phyloP scores from a whole-genome alignment of 2,329 filamentous ascomycete species.

The Emmonsiellopsis sp. region DNA sequence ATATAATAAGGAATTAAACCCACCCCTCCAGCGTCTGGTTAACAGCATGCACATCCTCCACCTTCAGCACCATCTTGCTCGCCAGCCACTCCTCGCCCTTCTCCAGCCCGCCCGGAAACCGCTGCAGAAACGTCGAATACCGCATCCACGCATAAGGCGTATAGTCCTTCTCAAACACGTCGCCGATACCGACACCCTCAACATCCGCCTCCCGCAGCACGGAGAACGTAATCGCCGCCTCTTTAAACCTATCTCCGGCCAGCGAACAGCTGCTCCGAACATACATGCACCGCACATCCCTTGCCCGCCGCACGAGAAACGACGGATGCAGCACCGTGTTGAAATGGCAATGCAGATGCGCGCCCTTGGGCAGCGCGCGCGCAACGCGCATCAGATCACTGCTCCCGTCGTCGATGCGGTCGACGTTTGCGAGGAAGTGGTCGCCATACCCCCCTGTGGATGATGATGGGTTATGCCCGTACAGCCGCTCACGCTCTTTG shows the following conservation, averaged over 20 bases:
- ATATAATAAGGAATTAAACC: background rate
- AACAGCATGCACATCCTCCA: background rate
- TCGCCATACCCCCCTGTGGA: background rate
- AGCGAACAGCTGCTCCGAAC: background rate
- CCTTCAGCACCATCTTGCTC: background rate
- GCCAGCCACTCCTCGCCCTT: constrained; percentile 3
- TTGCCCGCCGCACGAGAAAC: background rate
- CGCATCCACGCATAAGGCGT: constrained; percentile 1
- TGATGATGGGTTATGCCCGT: background rate
- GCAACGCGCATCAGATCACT: constrained; percentile 1
- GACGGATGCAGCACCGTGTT: constrained; percentile 4
- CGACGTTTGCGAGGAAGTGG: constrained; percentile 1
- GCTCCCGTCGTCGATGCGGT: constrained; percentile 1
- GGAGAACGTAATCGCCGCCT: constrained; percentile 1
- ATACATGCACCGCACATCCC: constrained; percentile 4
- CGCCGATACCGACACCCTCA: too few species aligned
- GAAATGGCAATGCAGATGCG: constrained; percentile 5
- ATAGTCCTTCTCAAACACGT: background rate
- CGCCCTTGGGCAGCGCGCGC: background rate
- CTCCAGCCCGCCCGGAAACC: background rate
- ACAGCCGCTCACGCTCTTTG: background rate
- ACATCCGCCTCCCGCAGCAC: background rate
- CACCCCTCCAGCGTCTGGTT: constrained; percentile 2
- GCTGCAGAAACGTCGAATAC: constrained; percentile 1
- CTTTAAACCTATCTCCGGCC: background rate